Evolutionary conservation across 768 basidiomycete genomes (phyloP).

Genomic region (Pulveroboletus sp.): DNA sequence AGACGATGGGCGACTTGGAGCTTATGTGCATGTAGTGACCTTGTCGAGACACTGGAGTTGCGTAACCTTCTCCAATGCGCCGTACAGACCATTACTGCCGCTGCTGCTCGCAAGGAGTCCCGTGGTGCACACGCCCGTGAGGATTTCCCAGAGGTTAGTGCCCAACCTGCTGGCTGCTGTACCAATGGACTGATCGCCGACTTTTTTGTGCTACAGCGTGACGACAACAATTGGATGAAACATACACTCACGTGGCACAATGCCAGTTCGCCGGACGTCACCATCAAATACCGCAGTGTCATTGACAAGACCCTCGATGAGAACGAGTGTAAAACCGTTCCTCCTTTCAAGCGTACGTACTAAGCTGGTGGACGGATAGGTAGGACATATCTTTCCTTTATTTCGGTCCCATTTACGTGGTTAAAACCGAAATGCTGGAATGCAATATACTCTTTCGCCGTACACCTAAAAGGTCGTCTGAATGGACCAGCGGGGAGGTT

Average conservation of each 20-base stretch:
- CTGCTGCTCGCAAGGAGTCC: conserved; percentile 92
- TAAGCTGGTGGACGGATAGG: conserved; percentile 30
- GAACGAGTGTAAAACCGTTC: conserved; percentile 93
- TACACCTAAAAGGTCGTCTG: not conserved
- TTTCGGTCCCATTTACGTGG: conserved; percentile 11
- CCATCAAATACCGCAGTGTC: conserved; percentile 85
- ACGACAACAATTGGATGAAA: conserved; percentile 93
- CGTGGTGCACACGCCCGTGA: conserved; percentile 99
- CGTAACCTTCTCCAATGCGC: conserved; percentile 95
- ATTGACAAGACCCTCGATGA: conserved; percentile 87
- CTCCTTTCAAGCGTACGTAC: conserved; percentile 97
- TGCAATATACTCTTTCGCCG: conserved; percentile 6
- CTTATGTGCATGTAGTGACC: conserved; percentile 55
- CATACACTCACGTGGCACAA: conserved; percentile 93
- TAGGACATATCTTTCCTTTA: conserved; percentile 2
- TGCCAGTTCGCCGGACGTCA: conserved; percentile 71
- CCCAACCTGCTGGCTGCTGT: not conserved
- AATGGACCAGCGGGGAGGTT: not conserved
- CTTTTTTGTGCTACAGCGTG: conserved; percentile 52
- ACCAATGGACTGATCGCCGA: conserved; percentile 1
- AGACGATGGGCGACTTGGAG: conserved; percentile 2
- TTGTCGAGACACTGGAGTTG: conserved; percentile 95
- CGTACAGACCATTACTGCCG: conserved; percentile 90
- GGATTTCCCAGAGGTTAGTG: conserved; percentile 86
- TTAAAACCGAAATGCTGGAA: conserved; percentile 6